Evolutionary conservation across 129 eudicot species (phyloP), one percentile per base, ranked within the genome.

Genomic region (Flaveria ramosissima): DNA sequence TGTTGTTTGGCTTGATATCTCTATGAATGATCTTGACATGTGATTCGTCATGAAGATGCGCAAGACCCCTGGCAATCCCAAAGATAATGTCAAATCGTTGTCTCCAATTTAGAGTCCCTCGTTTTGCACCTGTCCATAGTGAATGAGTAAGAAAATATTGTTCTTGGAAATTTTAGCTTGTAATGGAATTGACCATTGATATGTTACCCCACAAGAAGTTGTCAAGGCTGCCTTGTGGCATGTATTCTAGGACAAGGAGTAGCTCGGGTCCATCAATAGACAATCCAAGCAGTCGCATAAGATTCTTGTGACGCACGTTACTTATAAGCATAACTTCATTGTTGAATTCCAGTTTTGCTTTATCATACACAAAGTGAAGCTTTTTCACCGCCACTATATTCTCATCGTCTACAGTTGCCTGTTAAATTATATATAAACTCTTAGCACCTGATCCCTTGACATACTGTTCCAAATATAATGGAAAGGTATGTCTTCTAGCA

Each of bases 251-350:
- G 26, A 23, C 26, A 23, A 23, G 88, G 39, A 90, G 91, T 5
- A 88, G 81, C 73, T 86, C 88, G 13, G 88, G 81, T 36, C 88
- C 93, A 69, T 84, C 81, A 73, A 41, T 88, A 21, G 85, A 84
- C 68, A 88, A 90, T 36, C 96, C 96, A 27, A 88, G 77, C 2
- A 86, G 89, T 32, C 91, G 91, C 23, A 88, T 78, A 70, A 90
- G 91, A 74, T 90, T 90, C 15, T 93, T 83, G 43, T 90, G 96
- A 83, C 83, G 96, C 17, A 88, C 91, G 57, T 88, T 90, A 52
- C 93, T 86, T 47, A 88, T 82, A 26, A 90, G 85, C 81, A 79
- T 82, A 12, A 90, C 92, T 82, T 90, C 96, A 65, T 81, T 86
- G 7, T 88, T 91, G 41, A 88, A 90, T 36, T 85, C 87, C 20